Evolutionary conservation across 345 rosid genomes (phyloP).

Genomic region (Rhizophora apiculata): DNA sequence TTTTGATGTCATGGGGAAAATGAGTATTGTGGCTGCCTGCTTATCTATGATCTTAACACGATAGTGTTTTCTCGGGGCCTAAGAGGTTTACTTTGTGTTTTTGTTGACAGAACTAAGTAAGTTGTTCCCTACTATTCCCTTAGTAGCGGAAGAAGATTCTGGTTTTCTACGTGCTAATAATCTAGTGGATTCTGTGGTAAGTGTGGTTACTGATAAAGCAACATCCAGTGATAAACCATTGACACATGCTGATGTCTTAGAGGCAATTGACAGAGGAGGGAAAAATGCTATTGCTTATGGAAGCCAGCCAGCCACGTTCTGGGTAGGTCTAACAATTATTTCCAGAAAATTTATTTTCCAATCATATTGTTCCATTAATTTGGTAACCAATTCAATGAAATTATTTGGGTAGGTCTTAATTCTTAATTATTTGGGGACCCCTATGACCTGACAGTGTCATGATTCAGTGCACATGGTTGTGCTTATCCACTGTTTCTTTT

Average conservation of each 20-base stretch:
- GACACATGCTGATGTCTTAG: slow-evolving; percentile 58
- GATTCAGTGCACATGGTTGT: background rate
- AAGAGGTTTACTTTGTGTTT: slow-evolving; percentile 9
- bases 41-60: background rate
- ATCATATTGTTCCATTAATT: background rate
- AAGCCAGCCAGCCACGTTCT: slow-evolving; percentile 69
- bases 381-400: background rate
- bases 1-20: no score
- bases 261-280: slow-evolving; percentile 89
- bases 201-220: slow-evolving; percentile 46
- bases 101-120: slow-evolving; percentile 57
- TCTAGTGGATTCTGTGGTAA: slow-evolving; percentile 62
- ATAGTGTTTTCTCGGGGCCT: background rate
- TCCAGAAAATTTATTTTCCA: background rate
- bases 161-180: slow-evolving; percentile 55
- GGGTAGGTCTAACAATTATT: slow-evolving; percentile 46
- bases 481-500: background rate
- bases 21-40: background rate
- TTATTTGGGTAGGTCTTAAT: no score
- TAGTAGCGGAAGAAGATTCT: slow-evolving; percentile 96
- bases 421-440: background rate
- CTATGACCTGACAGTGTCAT: background rate
- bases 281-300: slow-evolving; percentile 51
- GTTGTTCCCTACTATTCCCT: slow-evolving; percentile 73
- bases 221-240: slow-evolving; percentile 37